Conservation (phyloP, 352 stramenopile species). For the Pythium dissotocum region DNA sequence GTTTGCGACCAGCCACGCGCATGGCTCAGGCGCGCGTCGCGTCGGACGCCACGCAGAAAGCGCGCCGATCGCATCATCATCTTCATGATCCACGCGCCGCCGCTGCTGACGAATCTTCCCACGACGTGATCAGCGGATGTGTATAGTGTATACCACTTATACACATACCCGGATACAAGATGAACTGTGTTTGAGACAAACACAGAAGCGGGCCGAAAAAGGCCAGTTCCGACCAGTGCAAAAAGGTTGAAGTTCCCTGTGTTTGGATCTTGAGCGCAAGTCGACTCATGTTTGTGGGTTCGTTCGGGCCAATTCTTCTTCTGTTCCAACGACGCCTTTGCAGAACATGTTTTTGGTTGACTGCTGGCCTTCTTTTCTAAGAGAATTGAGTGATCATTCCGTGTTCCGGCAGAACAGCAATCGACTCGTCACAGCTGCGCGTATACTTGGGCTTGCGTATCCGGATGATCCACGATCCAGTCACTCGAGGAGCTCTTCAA, state of each 20-base stretch:
- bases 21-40: not conserved
- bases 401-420: not conserved
- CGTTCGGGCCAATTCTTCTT: not conserved
- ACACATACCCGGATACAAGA: constrained; percentile 13
- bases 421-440: constrained; percentile 10
- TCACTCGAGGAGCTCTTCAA: constrained; percentile 23
- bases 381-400: too few relatives aligned
- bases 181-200: constrained; percentile 13
- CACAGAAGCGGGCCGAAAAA: constrained; percentile 4
- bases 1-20: not conserved
- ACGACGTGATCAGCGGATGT: not conserved
- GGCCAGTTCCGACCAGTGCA: constrained; percentile 17
- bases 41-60: not conserved
- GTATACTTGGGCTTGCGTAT: constrained; percentile 14
- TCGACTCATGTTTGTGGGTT: not conserved
- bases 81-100: not conserved
- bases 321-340: not conserved
- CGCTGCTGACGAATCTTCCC: not conserved
- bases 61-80: not conserved
- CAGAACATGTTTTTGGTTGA: not conserved
- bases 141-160: constrained; percentile 10
- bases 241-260: constrained; percentile 6
- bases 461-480: constrained; percentile 25
- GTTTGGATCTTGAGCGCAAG: not conserved
- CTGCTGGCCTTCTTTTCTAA: too few relatives aligned